phyloP scores from a whole-genome alignment of 164 flowering plant genomes.

The Vitis amurensis region DNA sequence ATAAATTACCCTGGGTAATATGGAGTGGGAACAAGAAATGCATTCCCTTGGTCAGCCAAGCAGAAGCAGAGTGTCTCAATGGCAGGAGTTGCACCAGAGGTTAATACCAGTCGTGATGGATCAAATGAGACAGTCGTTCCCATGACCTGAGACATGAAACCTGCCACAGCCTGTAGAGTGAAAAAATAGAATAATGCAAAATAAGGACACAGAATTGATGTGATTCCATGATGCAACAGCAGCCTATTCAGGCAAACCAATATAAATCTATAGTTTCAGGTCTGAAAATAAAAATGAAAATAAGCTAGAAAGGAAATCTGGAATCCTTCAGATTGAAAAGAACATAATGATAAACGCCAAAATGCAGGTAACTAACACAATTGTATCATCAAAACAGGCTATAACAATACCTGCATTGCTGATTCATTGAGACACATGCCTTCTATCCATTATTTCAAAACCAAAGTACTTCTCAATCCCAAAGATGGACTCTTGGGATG shows the following conservation, averaged over 20 bases:
- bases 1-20: slow-evolving; percentile 67
- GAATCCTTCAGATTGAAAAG: too few species aligned
- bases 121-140: slow-evolving; percentile 39
- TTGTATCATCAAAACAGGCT: too few species aligned
- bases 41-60: slow-evolving; percentile 72
- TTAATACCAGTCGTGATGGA: slow-evolving; percentile 49
- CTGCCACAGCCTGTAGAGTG: slow-evolving; percentile 52
- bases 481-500: not conserved
- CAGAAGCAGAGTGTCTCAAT: slow-evolving; percentile 58
- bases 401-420: too few species aligned
- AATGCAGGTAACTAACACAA: too few species aligned
- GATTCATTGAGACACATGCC: too few species aligned
- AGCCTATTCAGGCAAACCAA: too few species aligned
- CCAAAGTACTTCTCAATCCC: not conserved
- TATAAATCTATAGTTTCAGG: too few species aligned
- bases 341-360: too few species aligned
- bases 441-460: not conserved
- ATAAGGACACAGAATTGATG: too few species aligned
- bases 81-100: slow-evolving; percentile 67
- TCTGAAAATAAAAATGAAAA: too few species aligned
- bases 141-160: slow-evolving; percentile 54
- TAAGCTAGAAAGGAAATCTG: too few species aligned
- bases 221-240: too few species aligned
- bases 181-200: not conserved
- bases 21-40: slow-evolving; percentile 69